Evolutionary conservation across 768 basidiomycete species (phyloP).

Genomic region (Chlorophyllum brunneum): DNA sequence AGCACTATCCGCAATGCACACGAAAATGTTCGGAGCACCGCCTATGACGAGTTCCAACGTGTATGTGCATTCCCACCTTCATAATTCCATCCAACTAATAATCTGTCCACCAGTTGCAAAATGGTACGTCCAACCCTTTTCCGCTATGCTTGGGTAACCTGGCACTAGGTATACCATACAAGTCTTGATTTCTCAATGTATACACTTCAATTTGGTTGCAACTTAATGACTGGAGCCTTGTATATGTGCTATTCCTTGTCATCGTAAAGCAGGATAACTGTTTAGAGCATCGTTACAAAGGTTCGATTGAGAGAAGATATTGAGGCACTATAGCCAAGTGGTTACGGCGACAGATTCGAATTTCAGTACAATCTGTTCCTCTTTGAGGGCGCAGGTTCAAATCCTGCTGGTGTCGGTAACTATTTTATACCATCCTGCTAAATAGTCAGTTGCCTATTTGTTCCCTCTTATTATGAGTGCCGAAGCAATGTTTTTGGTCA

Average conservation of each 20-base stretch:
- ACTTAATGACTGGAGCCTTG: not conserved
- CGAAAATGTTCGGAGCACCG: slow-evolving; percentile 90
- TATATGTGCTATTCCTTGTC: too few species aligned
- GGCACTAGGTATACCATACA: slow-evolving; percentile 40
- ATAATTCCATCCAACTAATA: slow-evolving; percentile 33
- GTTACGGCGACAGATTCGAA: slow-evolving; percentile 78
- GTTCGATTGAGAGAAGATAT: too few species aligned
- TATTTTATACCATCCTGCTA: not conserved
- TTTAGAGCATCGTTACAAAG: too few species aligned
- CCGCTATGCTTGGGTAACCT: not conserved
- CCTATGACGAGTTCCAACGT: slow-evolving; percentile 94
- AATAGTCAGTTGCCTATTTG: too few species aligned
- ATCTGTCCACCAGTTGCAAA: slow-evolving; percentile 24
- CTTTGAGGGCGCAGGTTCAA: slow-evolving; percentile 34
- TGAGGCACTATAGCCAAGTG: slow-evolving; percentile 63
- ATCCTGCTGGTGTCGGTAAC: slow-evolving; percentile 30
- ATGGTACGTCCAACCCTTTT: slow-evolving; percentile 8
- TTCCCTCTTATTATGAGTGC: too few species aligned
- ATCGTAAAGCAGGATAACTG: too few species aligned
- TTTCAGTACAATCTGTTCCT: slow-evolving; percentile 20
- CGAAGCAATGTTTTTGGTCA: too few species aligned
- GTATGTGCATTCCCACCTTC: slow-evolving; percentile 30
- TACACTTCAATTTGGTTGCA: not conserved
- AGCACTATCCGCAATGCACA: slow-evolving; percentile 86
- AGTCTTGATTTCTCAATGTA: slow-evolving; percentile 22